Evolutionary conservation across 1,284 basidiomycete genomes (phyloP), one percentile per base, ranked within the genome.

Genomic region (Somion occarium): DNA sequence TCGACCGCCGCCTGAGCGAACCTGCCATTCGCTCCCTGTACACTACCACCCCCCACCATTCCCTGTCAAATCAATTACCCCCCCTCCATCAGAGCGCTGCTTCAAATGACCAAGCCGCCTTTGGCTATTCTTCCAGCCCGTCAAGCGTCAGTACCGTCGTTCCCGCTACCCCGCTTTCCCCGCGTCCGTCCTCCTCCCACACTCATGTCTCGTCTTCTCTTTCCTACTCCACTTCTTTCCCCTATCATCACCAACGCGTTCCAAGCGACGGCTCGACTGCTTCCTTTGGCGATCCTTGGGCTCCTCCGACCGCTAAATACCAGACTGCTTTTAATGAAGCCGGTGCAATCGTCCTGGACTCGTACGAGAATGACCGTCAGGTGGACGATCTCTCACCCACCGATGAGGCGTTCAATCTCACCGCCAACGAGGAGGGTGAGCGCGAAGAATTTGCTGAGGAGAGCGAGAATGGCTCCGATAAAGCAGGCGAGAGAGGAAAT

Each of bases 1-100:
- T 51, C 43, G 49, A 51, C 15, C 30, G 49, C 34, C 49, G 49
- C 7, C 44, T 51, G 43, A 44, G 39, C 23, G 49, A 51, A 25
- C 49, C 49, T 9, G 34, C 34, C 20, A 51, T 51, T 22, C 43
- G 49, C 11, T 51, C 43, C 3, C n/a, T 51, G 26, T 51, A 51
- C 44, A 22, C 18, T 26, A 15, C 18, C 30, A 7, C 7, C 7
- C 30, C 30, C 30, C 30, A 34, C 15, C 30, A 34, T 34, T 34
- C 30, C 30, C 30, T 34, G 7, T 15, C 30, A 34, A 34, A 34
- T 15, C 30, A 34, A 15, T 15, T 23, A 22, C 9, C 42, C 42
- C 7, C 23, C 22, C 47, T 22, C 5, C 27, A 38, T 9, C 19
- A 23, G 13, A 7, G 9, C 19, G 5, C 27, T 7, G 45, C 7